Conservation (phyloP, 2,329 filamentous ascomycete genomes). For the Diaporthe sp. region DNA sequence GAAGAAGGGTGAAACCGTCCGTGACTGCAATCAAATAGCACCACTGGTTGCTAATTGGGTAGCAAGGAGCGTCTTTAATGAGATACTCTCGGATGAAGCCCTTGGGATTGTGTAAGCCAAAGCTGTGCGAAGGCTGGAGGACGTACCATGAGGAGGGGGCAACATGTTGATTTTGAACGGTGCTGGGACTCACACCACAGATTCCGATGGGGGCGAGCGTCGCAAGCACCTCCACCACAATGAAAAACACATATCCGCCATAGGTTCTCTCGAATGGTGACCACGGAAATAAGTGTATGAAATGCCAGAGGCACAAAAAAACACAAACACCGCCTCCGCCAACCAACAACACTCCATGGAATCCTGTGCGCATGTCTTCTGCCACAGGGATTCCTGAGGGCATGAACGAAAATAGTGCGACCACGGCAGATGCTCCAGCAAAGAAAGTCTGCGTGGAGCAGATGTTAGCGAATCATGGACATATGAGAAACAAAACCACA, state of each 20-base stretch:
- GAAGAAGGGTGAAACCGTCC: background rate
- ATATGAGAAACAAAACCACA: background rate
- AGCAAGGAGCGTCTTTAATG: background rate
- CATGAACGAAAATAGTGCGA: background rate
- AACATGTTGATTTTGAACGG: background rate
- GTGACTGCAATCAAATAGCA: background rate
- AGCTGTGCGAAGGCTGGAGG: background rate
- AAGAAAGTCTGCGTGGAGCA: background rate
- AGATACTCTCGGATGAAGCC: fast-evolving
- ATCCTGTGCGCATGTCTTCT: background rate
- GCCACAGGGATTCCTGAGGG: background rate
- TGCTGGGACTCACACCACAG: background rate
- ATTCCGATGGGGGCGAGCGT: fast-evolving
- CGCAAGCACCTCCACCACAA: background rate
- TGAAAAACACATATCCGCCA: background rate
- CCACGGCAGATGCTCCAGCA: background rate
- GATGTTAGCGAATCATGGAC: background rate
- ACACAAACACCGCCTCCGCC: background rate
- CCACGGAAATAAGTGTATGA: background rate
- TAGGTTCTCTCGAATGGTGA: background rate
- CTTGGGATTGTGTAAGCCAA: background rate
- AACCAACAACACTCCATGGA: background rate
- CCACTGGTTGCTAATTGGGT: background rate
- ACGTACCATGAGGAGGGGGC: background rate
- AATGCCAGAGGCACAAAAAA: background rate